Evolutionary conservation across 768 basidiomycete genomes (phyloP).

Genomic region (Lentinus tigrinus): DNA sequence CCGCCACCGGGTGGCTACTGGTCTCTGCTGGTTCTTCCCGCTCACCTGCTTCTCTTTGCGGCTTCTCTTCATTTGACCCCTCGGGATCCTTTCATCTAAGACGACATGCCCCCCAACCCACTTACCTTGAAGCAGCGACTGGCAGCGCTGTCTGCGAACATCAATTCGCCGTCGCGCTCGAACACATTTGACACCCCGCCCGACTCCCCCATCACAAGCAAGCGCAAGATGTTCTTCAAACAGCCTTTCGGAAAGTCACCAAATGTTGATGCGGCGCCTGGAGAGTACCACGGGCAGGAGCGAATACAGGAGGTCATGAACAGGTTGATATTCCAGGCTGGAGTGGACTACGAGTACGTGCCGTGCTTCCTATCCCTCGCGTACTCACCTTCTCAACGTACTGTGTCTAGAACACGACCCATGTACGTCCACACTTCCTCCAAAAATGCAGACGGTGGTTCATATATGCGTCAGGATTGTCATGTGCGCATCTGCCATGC

Average conservation of each 20-base stretch:
- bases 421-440: slow-evolving; percentile 55
- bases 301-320: slow-evolving; percentile 63
- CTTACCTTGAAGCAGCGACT: slow-evolving; percentile 65
- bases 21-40: no score
- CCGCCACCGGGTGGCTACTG: no score
- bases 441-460: background rate
- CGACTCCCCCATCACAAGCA: slow-evolving; percentile 29
- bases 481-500: slow-evolving; percentile 77
- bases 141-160: slow-evolving; percentile 57
- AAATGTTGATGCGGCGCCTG: slow-evolving; percentile 23
- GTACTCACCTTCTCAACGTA: slow-evolving; percentile 5
- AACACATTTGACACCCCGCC: slow-evolving; percentile 23
- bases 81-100: background rate
- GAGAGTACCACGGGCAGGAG: slow-evolving; percentile 32
- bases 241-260: slow-evolving; percentile 51
- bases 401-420: slow-evolving; percentile 66
- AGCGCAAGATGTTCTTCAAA: slow-evolving; percentile 40
- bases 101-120: slow-evolving; percentile 18
- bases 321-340: slow-evolving; percentile 83
- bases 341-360: slow-evolving; percentile 85
- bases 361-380: background rate
- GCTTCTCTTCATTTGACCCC: background rate
- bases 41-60: background rate
- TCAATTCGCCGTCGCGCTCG: slow-evolving; percentile 27
- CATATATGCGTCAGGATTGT: slow-evolving; percentile 57